phyloP scores from a whole-genome alignment of 495 filamentous ascomycete species.

The Neurospora sp. region DNA sequence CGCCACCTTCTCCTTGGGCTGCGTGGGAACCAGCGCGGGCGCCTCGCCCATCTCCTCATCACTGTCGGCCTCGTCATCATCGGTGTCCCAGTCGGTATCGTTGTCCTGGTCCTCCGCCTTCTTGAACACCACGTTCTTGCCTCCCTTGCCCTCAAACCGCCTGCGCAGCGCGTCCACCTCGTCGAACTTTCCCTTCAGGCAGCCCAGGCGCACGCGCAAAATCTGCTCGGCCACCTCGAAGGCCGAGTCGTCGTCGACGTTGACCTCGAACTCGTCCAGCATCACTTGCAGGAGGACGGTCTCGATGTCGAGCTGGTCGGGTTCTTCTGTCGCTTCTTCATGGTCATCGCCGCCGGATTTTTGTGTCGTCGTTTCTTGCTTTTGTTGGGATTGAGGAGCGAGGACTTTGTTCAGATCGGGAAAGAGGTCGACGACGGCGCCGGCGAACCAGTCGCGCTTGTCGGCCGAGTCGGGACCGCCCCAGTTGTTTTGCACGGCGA shows the following conservation, averaged over 20 bases:
- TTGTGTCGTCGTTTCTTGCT: neutral
- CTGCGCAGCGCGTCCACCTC: conserved; percentile 58
- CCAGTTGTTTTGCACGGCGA: conserved; percentile 80
- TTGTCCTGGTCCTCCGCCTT: conserved; percentile 49
- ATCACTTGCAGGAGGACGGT: conserved; percentile 75
- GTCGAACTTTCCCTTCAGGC: conserved; percentile 51
- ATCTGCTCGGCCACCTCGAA: conserved; percentile 64
- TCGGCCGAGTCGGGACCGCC: conserved; percentile 75
- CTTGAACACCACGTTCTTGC: conserved; percentile 44
- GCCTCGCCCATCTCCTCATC: conserved; percentile 64
- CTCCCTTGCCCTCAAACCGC: conserved; percentile 44
- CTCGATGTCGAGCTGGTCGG: conserved; percentile 76
- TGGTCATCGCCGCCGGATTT: neutral
- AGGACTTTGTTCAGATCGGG: conserved; percentile 38
- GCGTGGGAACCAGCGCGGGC: conserved; percentile 46
- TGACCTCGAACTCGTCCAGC: conserved; percentile 89
- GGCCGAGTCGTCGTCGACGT: conserved; percentile 80
- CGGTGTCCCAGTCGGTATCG: conserved; percentile 47
- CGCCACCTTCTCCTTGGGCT: conserved; percentile 48
- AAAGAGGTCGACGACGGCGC: conserved; percentile 77
- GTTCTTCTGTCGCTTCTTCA: conserved; percentile 35
- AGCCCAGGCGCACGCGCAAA: conserved; percentile 52
- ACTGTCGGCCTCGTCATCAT: conserved; percentile 29
- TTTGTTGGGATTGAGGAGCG: conserved; percentile 10
- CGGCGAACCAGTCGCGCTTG: conserved; percentile 95